Percentiles rank a stretch among this genome's conserved stretches.
These are phyloP conservation scores for Acacia crassicarpa DNA, from an alignment of 306 rosid genomes.

Conservation along the genomic window DNA sequence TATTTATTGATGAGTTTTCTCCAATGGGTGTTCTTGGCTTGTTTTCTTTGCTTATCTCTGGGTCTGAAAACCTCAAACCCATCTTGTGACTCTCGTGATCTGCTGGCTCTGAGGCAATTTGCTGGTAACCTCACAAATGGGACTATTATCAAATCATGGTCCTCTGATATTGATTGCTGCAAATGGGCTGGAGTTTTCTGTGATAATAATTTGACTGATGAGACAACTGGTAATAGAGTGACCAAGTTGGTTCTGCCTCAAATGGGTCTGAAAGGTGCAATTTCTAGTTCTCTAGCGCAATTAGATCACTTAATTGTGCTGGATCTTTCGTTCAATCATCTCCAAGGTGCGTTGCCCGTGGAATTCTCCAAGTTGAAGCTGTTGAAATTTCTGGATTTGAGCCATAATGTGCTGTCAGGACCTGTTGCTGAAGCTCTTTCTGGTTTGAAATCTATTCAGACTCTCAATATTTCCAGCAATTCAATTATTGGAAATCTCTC, in stretches of 20 bases:
- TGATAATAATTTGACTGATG: constrained; percentile 41
- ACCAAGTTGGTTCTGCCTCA: constrained; percentile 43
- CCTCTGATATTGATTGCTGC: constrained; percentile 51
- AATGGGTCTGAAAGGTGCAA: constrained; percentile 49
- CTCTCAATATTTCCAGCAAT: constrained; percentile 55
- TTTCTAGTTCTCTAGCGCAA: constrained; percentile 43
- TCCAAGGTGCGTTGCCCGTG: constrained; percentile 48
- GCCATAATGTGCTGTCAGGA: constrained; percentile 56
- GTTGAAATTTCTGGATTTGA: constrained; percentile 51
- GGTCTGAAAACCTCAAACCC: constrained; percentile 32
- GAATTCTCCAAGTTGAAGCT: constrained; percentile 46
- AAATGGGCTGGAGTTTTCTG: constrained; percentile 60
- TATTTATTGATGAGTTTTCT: constrained; percentile 34
- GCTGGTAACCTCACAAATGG: constrained; percentile 48
- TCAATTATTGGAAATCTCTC: constrained; percentile 30
- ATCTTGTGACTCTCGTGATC: constrained; percentile 47
- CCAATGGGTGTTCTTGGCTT: constrained; percentile 47
- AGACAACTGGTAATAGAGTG: constrained; percentile 42
- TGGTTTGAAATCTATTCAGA: constrained; percentile 44
- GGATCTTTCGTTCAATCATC: constrained; percentile 56
- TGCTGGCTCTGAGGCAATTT: constrained; percentile 52
- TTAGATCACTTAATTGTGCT: constrained; percentile 45
- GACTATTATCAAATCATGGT: constrained; percentile 43
- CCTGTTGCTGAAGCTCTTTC: constrained; percentile 37
- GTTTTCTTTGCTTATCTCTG: constrained; percentile 38